Evolutionary conservation across 805 yeast genomes (phyloP).

Genomic region (Candida pseudofarinosa): DNA sequence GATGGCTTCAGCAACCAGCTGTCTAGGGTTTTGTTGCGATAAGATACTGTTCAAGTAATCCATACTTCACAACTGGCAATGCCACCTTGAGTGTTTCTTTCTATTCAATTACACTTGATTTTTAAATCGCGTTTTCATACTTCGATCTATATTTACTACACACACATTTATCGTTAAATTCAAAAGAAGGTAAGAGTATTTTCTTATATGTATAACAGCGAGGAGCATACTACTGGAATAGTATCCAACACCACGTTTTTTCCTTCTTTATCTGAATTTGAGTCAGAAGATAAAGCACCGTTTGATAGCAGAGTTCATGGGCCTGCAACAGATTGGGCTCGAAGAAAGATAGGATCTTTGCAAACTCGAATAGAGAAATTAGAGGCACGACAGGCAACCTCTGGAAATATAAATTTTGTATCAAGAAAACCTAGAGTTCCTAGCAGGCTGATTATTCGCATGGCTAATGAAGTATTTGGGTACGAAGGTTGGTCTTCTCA

Average conservation of each 20-base stretch:
- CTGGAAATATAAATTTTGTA: not conserved
- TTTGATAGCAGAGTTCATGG: constrained; percentile 1
- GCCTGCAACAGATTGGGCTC: constrained; percentile 45
- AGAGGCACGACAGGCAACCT: not conserved
- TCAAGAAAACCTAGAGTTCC: constrained; percentile 1
- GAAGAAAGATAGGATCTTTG: constrained; percentile 42
- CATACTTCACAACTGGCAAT: constrained; percentile 15
- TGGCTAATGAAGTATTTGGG: constrained; percentile 53
- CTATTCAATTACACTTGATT: not conserved
- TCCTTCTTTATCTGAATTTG: constrained; percentile 12
- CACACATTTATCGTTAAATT: too few relatives aligned
- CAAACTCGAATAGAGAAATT: constrained; percentile 22
- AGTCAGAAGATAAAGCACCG: constrained; percentile 7
- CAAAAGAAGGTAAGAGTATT: too few relatives aligned
- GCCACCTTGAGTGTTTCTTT: not conserved
- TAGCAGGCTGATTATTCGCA: constrained; percentile 24
- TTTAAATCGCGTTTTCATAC: not conserved
- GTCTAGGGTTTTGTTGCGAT: constrained; percentile 27
- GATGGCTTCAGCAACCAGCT: constrained; percentile 75
- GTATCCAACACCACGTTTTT: constrained; percentile 7
- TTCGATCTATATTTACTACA: too few relatives aligned
- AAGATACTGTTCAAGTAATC: constrained; percentile 37
- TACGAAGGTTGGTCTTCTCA: constrained; percentile 55
- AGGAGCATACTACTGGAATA: not conserved
- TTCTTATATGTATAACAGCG: too few relatives aligned